Evolutionary conservation across 768 basidiomycete genomes (phyloP), one percentile per base, ranked within the genome.

Genomic region (Cyathus striatus): DNA sequence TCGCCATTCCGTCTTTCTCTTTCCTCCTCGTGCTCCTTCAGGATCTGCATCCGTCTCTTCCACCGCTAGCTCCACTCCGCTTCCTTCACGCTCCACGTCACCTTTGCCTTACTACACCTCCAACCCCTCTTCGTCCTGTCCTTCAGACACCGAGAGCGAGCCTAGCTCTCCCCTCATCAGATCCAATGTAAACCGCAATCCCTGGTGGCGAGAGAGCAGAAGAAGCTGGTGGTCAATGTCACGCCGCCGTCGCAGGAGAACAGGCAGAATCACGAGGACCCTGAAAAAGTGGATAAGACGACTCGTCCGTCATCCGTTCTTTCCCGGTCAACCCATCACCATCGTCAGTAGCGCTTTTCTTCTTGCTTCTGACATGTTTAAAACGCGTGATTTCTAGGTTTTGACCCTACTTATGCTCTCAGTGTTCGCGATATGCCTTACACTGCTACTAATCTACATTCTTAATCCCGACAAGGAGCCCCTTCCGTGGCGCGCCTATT

Each of bases 401-500:
- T 49, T 65, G 27, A 62, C 64, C 9, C 52, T 48, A n/a, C 59
- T 93, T 47, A 68, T 92, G 42, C 76, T 95, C 54, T 83, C 83
- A 41, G 69, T 82, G 49, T 83, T 96, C 59, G 87, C 87, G 41
- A 81, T 90, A 46, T 81, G 81, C 47, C 72, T 94, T 53, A 94
- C 93, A 23, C 78, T 93, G 46, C 70, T 90, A 43, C 75, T 97
- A 64, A 92, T 92, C 57, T 87, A 96, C 63, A 76, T 94, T 48
- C 76, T 97, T 57, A 94, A 96, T 60, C 94, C 93, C 45, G 95
- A 98, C 74, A 97, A 96, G 62, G 83, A 87, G 41, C 86, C 92
- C 17, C 69, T 96, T 5, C 93, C 93, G 36, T 98, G 93, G 93
- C 81, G 92, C 52, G 81, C 85, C 17, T 96, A 95, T 60, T 98